A percentile compares a stretch with the other conserved stretches of the same genome.
These are phyloP conservation scores for Trifolium pratense DNA, from an alignment of 306 rosid species.

Conservation along the genomic window DNA sequence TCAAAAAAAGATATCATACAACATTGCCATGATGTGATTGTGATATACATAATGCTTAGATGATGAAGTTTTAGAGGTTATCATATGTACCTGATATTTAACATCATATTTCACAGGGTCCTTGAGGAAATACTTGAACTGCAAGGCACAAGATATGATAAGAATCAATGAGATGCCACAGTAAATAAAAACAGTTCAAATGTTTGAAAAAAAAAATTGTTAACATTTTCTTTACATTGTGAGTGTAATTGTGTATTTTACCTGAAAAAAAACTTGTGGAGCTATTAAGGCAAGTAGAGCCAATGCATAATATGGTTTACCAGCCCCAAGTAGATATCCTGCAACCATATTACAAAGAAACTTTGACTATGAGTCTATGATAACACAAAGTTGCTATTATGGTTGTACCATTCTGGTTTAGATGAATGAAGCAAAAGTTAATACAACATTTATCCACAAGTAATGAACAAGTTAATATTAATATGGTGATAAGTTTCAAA, in stretches of 20 bases:
- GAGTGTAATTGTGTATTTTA: constrained; percentile 37
- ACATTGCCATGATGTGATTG: neutral
- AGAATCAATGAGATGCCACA: constrained; percentile 23
- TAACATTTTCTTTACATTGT: neutral
- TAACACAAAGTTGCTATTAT: too few species aligned
- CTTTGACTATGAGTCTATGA: too few species aligned
- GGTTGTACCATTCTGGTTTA: too few species aligned
- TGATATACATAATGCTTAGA: constrained; percentile 8
- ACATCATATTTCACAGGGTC: constrained; percentile 61
- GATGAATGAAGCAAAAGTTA: too few species aligned
- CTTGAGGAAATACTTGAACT: constrained; percentile 59
- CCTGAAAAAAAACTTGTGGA: constrained; percentile 96
- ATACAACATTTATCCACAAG: too few species aligned
- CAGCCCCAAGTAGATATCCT: constrained; percentile 92
- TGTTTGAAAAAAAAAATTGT: neutral
- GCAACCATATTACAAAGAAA: constrained; percentile 36
- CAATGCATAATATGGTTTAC: constrained; percentile 84
- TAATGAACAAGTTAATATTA: neutral
- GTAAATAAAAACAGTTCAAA: constrained; percentile 15
- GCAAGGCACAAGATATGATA: constrained; percentile 36
- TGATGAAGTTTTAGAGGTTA: constrained; percentile 6
- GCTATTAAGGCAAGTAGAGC: constrained; percentile 76
- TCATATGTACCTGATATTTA: constrained; percentile 54
- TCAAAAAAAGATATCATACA: neutral
- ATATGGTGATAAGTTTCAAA: constrained; percentile 1